Evolutionary conservation across 345 rosid species (phyloP).

Genomic region (Hibiscus trionum): DNA sequence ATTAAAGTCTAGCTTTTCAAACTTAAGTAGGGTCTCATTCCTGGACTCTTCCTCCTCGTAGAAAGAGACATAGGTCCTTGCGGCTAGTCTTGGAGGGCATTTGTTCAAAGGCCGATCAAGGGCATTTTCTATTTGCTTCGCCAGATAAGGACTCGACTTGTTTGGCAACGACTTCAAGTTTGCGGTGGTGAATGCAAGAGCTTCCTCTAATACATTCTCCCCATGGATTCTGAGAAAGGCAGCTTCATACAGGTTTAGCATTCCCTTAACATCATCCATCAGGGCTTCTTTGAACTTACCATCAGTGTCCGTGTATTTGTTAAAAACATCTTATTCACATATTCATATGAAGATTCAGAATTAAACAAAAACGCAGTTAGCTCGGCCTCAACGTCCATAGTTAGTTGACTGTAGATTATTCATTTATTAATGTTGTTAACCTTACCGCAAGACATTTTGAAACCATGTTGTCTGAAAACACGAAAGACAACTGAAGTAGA

Average conservation of each 20-base stretch:
- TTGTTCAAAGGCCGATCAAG: background rate
- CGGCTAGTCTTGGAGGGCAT: background rate
- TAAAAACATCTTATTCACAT: background rate
- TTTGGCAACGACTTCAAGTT: background rate
- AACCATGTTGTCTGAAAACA: background rate
- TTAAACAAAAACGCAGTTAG: no score
- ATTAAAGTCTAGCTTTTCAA: background rate
- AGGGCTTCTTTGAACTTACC: background rate
- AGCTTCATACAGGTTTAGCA: constrained; percentile 1
- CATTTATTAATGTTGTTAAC: background rate
- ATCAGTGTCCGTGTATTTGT: background rate
- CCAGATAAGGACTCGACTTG: background rate
- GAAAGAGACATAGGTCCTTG: background rate
- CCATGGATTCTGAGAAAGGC: background rate
- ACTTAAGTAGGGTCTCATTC: background rate
- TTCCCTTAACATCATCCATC: background rate
- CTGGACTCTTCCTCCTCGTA: background rate
- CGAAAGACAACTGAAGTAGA: background rate
- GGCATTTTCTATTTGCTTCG: background rate
- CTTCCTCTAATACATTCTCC: background rate
- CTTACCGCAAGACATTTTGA: background rate
- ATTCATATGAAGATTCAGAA: background rate
- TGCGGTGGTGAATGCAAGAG: background rate
- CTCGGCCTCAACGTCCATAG: background rate
- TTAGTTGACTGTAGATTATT: background rate